Base-by-base conservation (phyloP, 2,329 filamentous ascomycete species). In the Alternaria sp. region DNA sequence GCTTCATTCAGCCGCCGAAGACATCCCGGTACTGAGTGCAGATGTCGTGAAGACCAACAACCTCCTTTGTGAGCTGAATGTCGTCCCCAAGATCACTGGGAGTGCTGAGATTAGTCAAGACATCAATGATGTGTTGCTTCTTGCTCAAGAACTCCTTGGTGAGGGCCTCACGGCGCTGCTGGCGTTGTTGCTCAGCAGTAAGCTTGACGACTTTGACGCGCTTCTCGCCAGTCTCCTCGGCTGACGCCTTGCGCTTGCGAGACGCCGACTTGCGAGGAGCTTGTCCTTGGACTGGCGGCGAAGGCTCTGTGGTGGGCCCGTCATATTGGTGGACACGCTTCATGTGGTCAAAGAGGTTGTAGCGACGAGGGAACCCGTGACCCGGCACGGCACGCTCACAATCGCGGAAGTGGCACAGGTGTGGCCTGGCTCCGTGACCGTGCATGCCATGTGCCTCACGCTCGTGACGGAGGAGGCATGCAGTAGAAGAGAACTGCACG, bases 301-400 rank as follows among this genome's bases (percentile, higher is more conserved):
- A 77, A 7, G 69, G 65, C 61, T 78, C 76, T 7, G 68, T 72
- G 7, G 72, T 72, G 1, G 75, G 72, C 34, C 74, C 75, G 41
- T 74, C 83, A 72, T 86, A 87, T 67, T 87, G 86, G 72, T 98
- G 94, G 7, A 97, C 94, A 64, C 94, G 90, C 82, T 93, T 92
- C 94, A 97, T 97, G 85, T 98, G 94, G 81, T 98, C 94, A 79
- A 91, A 89, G 54, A 97, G 87, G 81, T 98, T 98, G 92, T 95
- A 98, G 72, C 94, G 90, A 71, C 94, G 90, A 38, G 94, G 94
- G 75, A 98, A 98, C 70, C 94, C 94, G 77, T 94, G 93, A 71
- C 93, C 93, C 24, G 87, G 83, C 34, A 90, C 84, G 59, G 92
- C 89, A 66, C 94, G 90, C 75, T 97, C 93, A 74, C 94, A 98